phyloP scores from a whole-genome alignment of 148 eudicot genomes.

The Rhododendron ovatum region DNA sequence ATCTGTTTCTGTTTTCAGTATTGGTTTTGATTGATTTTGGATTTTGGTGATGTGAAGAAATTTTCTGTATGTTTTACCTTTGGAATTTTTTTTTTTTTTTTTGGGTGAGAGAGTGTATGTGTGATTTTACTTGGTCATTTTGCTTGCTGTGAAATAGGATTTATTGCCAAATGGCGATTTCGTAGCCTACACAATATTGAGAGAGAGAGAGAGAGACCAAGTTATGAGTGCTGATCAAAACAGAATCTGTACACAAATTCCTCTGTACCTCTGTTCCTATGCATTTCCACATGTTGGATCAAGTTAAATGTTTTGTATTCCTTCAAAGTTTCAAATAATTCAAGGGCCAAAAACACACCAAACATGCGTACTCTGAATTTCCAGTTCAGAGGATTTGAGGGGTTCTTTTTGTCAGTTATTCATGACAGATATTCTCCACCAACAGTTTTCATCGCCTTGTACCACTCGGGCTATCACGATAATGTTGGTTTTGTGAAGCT shows the following conservation, averaged over 20 bases:
- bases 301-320: background rate
- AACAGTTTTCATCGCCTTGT: background rate
- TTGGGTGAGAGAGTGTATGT: background rate
- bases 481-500: no score
- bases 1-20: background rate
- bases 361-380: background rate
- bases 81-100: background rate
- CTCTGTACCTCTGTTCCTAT: no score
- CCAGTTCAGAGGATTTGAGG: no score
- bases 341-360: no score
- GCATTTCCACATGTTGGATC: background rate
- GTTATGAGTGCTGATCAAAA: background rate
- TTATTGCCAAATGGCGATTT: conserved; percentile 14
- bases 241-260: background rate
- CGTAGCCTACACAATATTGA: background rate
- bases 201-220: background rate
- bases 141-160: conserved; percentile 10
- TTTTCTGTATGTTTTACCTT: background rate
- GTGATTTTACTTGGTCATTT: conserved; percentile 1
- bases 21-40: background rate
- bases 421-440: background rate
- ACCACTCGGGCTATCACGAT: background rate
- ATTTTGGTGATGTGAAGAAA: background rate
- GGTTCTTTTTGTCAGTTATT: background rate
- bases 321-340: no score